Evolutionary conservation across 306 rosid species (phyloP), one percentile per base, ranked within the genome.

Genomic region (Castanea mollissima): DNA sequence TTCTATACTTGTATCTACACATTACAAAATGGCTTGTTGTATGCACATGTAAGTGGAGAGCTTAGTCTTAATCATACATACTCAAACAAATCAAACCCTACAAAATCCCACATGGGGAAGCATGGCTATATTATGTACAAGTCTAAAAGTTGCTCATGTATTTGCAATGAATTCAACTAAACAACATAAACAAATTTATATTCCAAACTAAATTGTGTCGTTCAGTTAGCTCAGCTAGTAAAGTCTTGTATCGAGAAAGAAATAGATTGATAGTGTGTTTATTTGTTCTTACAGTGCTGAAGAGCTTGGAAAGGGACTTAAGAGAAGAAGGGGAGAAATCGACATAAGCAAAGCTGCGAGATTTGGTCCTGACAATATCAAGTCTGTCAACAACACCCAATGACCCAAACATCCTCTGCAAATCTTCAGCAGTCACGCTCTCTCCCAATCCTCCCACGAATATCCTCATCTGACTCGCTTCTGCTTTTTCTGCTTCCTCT

Each of bases 381-480:
- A 92, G 51, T 14, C 82, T 75, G 23, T 91, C 85, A 52, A 87
- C 91, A 10, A n/a, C 82, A 18, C 97, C 97, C 0, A 85, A 69
- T 20, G 90, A 82, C 4, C 72, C 82, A 74, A 92, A 92, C 63
- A 88, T 29, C 14, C 83, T 84, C 10, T 71, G 78, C 6, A 94
- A 86, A 65, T 94, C 94, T 27, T 91, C 88, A 49, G 20, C 81
- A 9, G 85, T 87, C 51, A 91, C 92, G 2, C 71, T 64, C 58
- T 82, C 93, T 3, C 93, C 93, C 76, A 94, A 79, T 11, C 97
- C 97, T 69, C 97, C 97, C 0, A 92, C 95, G 78, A 80, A 89
- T 55, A 94, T 77, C 71, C 97, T 83, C 46, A 83, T 55, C 60
- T n/a, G 67, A 69, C 6, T 19, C 44, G 52, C 38, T 23, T 23